Evolutionary conservation across 2,329 filamentous ascomycete genomes (phyloP).

Genomic region (Claviceps capensis): DNA sequence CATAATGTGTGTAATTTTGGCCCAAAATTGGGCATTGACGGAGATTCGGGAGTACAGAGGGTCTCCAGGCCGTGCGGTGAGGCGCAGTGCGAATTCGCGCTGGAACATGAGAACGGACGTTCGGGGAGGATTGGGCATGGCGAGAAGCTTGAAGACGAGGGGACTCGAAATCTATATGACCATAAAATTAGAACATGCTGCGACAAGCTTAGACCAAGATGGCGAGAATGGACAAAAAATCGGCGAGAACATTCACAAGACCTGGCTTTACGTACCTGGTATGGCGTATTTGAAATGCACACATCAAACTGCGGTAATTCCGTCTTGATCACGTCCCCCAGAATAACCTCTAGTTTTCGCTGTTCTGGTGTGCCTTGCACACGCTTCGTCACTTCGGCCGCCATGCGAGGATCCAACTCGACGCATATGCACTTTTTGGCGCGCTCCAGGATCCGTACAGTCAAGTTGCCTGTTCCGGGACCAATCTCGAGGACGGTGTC

Average conservation of each 20-base stretch:
- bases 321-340: slow-evolving; percentile 82
- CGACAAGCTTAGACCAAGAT: no score
- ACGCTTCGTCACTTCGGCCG: slow-evolving; percentile 83
- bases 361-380: slow-evolving; percentile 80
- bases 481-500: slow-evolving; percentile 87
- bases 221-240: neutral
- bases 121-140: slow-evolving; percentile 67
- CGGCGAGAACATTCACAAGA: neutral
- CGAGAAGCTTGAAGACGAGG: slow-evolving; percentile 79
- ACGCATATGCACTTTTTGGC: slow-evolving; percentile 73
- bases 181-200: no score
- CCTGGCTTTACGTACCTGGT: slow-evolving; percentile 33
- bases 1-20: slow-evolving; percentile 56
- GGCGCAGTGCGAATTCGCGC: slow-evolving; percentile 79
- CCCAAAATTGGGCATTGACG: slow-evolving; percentile 88
- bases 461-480: slow-evolving; percentile 80
- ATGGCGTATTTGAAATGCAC: slow-evolving; percentile 58
- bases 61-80: slow-evolving; percentile 80
- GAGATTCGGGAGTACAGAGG: slow-evolving; percentile 80
- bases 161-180: slow-evolving; percentile 63
- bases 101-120: slow-evolving; percentile 92
- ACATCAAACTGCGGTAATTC: slow-evolving; percentile 65
- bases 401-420: slow-evolving; percentile 93
- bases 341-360: slow-evolving; percentile 71
- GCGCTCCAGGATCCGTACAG: slow-evolving; percentile 75